A percentile compares a stretch with the other conserved stretches of the same genome.
Conservation (phyloP, 2,329 filamentous ascomycete genomes). For the Diaporthe eres region DNA sequence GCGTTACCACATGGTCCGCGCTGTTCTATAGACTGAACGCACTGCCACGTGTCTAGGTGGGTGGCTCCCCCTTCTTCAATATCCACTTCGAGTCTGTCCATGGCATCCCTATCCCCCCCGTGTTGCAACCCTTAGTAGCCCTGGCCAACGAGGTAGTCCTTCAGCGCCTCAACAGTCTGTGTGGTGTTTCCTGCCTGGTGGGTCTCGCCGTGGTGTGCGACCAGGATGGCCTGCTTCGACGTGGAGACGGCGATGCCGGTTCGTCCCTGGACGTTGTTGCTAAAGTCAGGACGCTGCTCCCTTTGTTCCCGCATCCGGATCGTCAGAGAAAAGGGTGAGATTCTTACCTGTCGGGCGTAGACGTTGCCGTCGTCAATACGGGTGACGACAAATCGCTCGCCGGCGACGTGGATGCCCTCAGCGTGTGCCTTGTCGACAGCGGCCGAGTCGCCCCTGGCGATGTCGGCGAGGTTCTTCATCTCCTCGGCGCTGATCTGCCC, state of each 20-base stretch:
- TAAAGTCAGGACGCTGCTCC: constrained; percentile 26
- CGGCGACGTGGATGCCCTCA: constrained; percentile 81
- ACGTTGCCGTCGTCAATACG: constrained; percentile 83
- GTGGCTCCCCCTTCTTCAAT: constrained; percentile 25
- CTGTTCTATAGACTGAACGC: constrained; percentile 42
- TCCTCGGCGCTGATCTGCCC: constrained; percentile 72
- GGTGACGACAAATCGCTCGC: constrained; percentile 84
- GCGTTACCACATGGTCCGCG: constrained; percentile 39
- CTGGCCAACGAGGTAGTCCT: constrained; percentile 85
- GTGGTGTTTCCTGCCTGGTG: constrained; percentile 82
- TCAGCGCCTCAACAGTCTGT: constrained; percentile 84
- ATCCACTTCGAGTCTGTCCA: constrained; percentile 12
- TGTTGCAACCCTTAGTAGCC: constrained; percentile 74
- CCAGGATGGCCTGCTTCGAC: constrained; percentile 88
- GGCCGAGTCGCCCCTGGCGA: constrained; percentile 60
- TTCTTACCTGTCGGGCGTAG: constrained; percentile 86
- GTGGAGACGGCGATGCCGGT: constrained; percentile 87
- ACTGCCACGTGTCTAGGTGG: constrained; percentile 37
- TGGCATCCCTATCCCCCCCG: constrained; percentile 38
- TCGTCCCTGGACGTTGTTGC: constrained; percentile 68
- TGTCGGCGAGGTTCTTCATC: constrained; percentile 70
- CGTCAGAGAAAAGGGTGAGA: background rate
- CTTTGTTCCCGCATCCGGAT: background rate
- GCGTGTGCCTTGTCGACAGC: constrained; percentile 76
- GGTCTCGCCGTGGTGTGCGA: constrained; percentile 86